Evolutionary conservation across 2,329 filamentous ascomycete genomes (phyloP), one percentile per base, ranked within the genome.

Genomic region (Hypoxylon rubiginosum): DNA sequence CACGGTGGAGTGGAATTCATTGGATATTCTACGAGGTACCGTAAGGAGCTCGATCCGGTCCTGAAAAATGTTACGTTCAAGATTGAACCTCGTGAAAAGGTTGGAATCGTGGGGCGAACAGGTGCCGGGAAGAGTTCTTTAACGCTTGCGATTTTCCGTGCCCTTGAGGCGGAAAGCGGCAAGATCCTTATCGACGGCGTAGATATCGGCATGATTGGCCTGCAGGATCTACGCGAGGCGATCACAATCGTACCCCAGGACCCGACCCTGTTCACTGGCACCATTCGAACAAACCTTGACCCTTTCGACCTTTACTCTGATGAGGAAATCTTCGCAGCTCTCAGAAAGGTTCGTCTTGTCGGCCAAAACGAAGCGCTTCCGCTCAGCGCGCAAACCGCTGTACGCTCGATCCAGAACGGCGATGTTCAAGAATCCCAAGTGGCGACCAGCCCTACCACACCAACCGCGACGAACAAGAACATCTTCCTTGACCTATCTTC

Each of bases 171-270:
- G 0, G 94, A 97, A 73, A 86, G 88, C 70, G 96, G 96, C 73
- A 92, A 91, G 77, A 97, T 99, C 67, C 76, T 97, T 19, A 93
- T 99, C 58, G 96, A 99, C 72, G 91, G 90, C 68, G 82, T 99
- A n/a, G 93, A 98, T 74, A 93, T 98, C 75, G 90, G 93, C 54
- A 83, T 86, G 67, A 97, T 99, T 69, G 96, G 96, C 6, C 86
- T 99, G n/a, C 92, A 93, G 69, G 95, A 98, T 79, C 84, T 99
- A 73, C 92, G 96, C 59, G 92, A 97, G 80, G 91, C 92, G 50
- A 97, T 99, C 73, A 97, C 97, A 0, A 98, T 99, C 79, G 96
- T 99, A 62, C 96, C 96, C 28, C 96, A 99, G 82, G 96, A 99
- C 76, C 96, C 93, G 58, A 98, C 95, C 0, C 85, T 98, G 0